Base-by-base conservation (phyloP, 192 early-diverging fungal species). In the Coemansia sp. region DNA sequence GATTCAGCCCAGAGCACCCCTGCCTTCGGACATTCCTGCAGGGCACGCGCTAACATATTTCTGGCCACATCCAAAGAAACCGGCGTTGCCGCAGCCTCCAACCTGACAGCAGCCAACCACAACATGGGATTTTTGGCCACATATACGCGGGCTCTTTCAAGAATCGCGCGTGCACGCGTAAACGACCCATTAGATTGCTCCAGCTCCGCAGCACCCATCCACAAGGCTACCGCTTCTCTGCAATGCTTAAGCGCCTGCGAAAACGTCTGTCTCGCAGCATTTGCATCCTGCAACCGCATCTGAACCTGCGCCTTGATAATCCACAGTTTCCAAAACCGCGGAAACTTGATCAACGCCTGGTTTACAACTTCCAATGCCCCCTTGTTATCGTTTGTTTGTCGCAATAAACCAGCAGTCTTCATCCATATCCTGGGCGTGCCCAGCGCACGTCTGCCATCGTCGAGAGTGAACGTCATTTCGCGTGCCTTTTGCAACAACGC, bases 371-470 rank as follows among this genome's bases (percentile, higher is more conserved):
- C 61, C 31, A 95, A 67, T 10, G 96, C 96, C 49, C 76, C 83
- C 6, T 83, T 70, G n/a, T 76, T 67, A 34, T 89, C 75, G 7
- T 82, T 85, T 36, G 93, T 69, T 64, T 94, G 89, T 25, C 96
- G 82, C 68, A 97, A 90, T 30, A 99, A 78, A 25, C 91, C 88
- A 0, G 88, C 92, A 5, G 91, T 90, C 65, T 99, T 99, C 91
- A 99, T 94, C 95, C 96, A 99, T 1, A 99, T 94, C 62, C 86
- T 84, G 38, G 89, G 78, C 1, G 94, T 94, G 57, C 90, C 89
- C 6, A 89, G 87, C 40, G 88, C 12, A 16, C 42, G 42, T 12
- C 42, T 5, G 76, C 51, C 86, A 7, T 64, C 18, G 20, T 30
- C 38, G 10, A 20, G 85, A 52, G 16, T 58, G 42, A 68, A 75